Conservation (phyloP, 2,329 filamentous ascomycete species). For the Calonectria hongkongensis region DNA sequence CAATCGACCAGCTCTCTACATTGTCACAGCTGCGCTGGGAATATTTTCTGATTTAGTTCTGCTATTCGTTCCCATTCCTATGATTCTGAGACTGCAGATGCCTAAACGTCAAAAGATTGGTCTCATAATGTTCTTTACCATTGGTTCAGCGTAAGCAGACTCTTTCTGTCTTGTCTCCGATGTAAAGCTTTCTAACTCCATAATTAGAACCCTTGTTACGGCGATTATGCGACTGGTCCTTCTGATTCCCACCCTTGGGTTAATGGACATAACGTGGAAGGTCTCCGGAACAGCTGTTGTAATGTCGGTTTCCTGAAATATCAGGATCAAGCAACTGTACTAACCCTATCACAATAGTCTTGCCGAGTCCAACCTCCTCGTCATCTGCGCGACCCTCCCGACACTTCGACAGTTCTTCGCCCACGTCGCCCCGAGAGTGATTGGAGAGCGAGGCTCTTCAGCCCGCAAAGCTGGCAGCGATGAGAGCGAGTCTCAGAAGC, state of each 20-base stretch:
- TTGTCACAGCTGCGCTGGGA: constrained; percentile 66
- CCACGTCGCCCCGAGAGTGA: constrained; percentile 41
- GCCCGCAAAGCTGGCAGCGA: background rate
- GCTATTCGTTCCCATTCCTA: constrained; percentile 65
- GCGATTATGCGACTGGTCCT: constrained; percentile 44
- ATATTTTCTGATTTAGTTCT: constrained; percentile 67
- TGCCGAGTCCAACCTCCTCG: constrained; percentile 44
- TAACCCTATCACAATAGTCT: constrained; percentile 25
- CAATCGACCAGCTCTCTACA: constrained; percentile 66
- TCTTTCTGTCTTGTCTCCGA: background rate
- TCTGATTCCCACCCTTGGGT: constrained; percentile 37
- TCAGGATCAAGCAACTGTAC: background rate
- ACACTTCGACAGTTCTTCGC: constrained; percentile 44
- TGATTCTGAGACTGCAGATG: constrained; percentile 65
- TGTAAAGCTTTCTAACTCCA: background rate
- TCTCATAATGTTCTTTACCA: constrained; percentile 63
- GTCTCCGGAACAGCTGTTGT: constrained; percentile 8
- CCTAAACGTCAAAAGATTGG: constrained; percentile 66
- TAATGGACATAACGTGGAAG: constrained; percentile 44
- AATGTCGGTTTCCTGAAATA: background rate
- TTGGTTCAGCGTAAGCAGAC: constrained; percentile 55
- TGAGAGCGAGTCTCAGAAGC: constrained; percentile 6
- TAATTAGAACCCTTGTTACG: constrained; percentile 40
- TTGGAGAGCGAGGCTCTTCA: constrained; percentile 7
- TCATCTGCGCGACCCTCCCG: constrained; percentile 41